Evolutionary conservation across 2,329 filamentous ascomycete species (phyloP).

Genomic region (Colletotrichum navitas): DNA sequence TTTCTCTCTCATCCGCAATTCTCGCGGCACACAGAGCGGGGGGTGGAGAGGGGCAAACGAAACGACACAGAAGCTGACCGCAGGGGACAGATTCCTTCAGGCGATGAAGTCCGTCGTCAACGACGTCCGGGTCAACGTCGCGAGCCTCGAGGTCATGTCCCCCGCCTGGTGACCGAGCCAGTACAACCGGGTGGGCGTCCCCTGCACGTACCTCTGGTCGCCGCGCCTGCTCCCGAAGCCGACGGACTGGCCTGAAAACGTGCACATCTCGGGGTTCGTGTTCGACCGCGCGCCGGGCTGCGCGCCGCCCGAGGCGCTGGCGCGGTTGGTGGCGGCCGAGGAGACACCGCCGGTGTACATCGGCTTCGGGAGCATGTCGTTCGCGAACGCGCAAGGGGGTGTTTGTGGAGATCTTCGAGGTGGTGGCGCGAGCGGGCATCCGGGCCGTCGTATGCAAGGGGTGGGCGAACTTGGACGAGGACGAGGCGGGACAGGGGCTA

Average conservation of each 20-base stretch:
- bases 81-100: conserved; percentile 25
- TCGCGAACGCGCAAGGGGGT: conserved; percentile 30
- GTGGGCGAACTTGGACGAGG: conserved; percentile 16
- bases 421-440: conserved; percentile 9
- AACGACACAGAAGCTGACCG: background rate
- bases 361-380: conserved; percentile 52
- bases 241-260: conserved; percentile 65
- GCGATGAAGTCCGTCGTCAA: conserved; percentile 55
- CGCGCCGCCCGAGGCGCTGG: conserved; percentile 55
- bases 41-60: background rate
- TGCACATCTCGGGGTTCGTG: conserved; percentile 66
- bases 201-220: conserved; percentile 60
- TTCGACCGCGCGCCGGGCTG: conserved; percentile 63
- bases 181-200: conserved; percentile 60
- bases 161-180: conserved; percentile 63
- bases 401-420: conserved; percentile 16
- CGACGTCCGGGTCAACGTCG: conserved; percentile 56
- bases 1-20: background rate
- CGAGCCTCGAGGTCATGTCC: conserved; percentile 61
- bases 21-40: background rate
- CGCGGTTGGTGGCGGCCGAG: conserved; percentile 47
- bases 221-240: conserved; percentile 64
- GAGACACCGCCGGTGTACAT: conserved; percentile 49
- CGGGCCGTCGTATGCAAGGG: conserved; percentile 29
- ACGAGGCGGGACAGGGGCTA: background rate